Evolutionary conservation across 148 eudicot species (phyloP), one percentile per base, ranked within the genome.

Genomic region (Pharnaceum exiguum): DNA sequence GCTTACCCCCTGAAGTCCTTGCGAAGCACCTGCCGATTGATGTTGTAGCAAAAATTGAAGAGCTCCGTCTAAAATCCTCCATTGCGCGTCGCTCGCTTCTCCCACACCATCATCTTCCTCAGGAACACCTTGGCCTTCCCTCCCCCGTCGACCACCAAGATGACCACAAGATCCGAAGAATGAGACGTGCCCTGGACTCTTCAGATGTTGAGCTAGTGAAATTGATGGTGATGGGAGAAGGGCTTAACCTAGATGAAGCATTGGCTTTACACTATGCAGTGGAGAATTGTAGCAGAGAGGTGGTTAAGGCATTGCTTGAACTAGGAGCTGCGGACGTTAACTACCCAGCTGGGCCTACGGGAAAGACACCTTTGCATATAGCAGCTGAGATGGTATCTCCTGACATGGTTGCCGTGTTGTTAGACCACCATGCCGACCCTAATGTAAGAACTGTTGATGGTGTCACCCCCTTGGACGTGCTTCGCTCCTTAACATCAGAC

Each of bases 391-490:
- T 88, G 99, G 96, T 93, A 21, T 85, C 88, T 2, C 95, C 99
- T 1, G 99, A 93, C 67, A 88, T 93, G 98, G 99, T 93, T 42
- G 90, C 99, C 0, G 99, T 93, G 0, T 63, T 93, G 2, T 74
- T 93, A 1, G 99, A 93, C 76, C 99, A 93, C 81, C 99, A 93
- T 24, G 99, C 99, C 0, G 91, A 93, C 70, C 99, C 99, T 0
- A 86, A 75, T 18, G 87, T 80, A 5, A 53, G 87, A n/a, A 93
- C 99, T 0, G 74, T 83, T 0, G 99, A 88, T 7, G 95, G 95
- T 3, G 59, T 89, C 27, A 88, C 96, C 4, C 96, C 98, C 0
- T 76, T 88, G 19, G 96, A 93, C 22, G 73, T 93, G 4, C 72
- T 93, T 0, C 68, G 99, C 37, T 71, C 86, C 47, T 68, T 93